Percentiles rank a stretch among this genome's conserved stretches.
Evolutionary conservation across 805 yeast genomes (phyloP).

Genomic region (fission yeast (Schizosaccharomyces pombe)): DNA sequence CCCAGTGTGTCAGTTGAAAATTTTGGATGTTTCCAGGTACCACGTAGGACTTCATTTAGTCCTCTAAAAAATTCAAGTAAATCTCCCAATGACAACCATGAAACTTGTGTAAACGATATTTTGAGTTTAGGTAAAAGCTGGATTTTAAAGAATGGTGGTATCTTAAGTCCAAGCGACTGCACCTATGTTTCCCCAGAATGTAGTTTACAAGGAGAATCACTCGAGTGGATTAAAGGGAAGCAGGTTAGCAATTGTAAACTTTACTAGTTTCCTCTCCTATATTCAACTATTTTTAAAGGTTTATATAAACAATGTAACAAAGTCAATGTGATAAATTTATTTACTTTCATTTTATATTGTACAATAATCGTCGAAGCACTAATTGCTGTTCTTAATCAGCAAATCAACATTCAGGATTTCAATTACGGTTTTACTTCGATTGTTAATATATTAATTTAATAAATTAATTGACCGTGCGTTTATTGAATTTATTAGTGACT

Average conservation of each 20-base stretch:
- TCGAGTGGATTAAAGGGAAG: background rate
- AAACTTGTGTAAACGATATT: constrained; percentile 45
- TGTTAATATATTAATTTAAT: no score
- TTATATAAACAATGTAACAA: no score
- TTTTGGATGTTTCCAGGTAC: constrained; percentile 85
- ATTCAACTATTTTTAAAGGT: background rate
- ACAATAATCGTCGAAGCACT: no score
- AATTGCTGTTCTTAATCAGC: no score
- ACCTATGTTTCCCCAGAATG: background rate
- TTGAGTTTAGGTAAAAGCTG: constrained; percentile 49
- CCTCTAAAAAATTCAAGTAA: constrained; percentile 84
- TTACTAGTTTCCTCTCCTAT: background rate
- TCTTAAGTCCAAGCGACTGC: constrained; percentile 14
- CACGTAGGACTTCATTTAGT: constrained; percentile 62
- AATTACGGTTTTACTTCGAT: no score
- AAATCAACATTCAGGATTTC: no score
- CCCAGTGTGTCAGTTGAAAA: constrained; percentile 43
- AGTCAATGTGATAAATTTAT: no score
- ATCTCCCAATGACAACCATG: constrained; percentile 63
- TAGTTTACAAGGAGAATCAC: background rate
- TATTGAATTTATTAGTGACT: no score
- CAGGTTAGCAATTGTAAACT: no score
- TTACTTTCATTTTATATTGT: no score
- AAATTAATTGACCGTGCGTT: no score
- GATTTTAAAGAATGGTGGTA: constrained; percentile 51